Evolutionary conservation across 2,329 filamentous ascomycete species (phyloP).

Genomic region (Colletotrichum liriopes): DNA sequence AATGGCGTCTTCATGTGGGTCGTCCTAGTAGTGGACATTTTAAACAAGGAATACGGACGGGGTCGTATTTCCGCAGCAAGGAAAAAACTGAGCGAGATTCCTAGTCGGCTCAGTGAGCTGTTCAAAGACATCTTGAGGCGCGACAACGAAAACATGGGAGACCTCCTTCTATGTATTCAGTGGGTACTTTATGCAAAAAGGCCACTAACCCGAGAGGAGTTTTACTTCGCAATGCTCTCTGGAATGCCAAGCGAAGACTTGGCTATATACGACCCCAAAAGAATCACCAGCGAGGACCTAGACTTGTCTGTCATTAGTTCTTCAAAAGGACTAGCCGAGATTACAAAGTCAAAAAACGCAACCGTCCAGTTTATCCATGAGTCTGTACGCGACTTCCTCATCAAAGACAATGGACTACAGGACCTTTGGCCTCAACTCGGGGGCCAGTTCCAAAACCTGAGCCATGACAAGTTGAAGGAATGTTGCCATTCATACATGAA

Average conservation of each 20-base stretch:
- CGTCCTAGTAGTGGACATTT: conserved; percentile 57
- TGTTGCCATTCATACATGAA: conserved; percentile 58
- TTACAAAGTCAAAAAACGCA: conserved; percentile 47
- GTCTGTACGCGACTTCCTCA: conserved; percentile 64
- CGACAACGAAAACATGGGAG: conserved; percentile 55
- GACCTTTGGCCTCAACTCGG: conserved; percentile 52
- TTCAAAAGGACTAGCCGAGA: conserved; percentile 64
- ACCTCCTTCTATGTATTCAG: conserved; percentile 57
- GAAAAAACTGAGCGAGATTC: conserved; percentile 54
- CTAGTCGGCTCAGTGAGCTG: conserved; percentile 53
- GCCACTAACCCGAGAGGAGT: conserved; percentile 54
- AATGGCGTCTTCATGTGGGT: conserved; percentile 62
- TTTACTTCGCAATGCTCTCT: conserved; percentile 51
- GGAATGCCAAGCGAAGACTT: neutral
- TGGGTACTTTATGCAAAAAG: conserved; percentile 60
- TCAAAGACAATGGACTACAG: conserved; percentile 52
- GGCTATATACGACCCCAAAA: conserved; percentile 46
- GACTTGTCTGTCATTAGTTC: conserved; percentile 53
- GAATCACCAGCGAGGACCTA: conserved; percentile 47
- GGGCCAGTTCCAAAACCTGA: conserved; percentile 50
- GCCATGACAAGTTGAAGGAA: conserved; percentile 61
- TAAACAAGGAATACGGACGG: conserved; percentile 53
- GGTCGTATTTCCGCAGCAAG: conserved; percentile 48
- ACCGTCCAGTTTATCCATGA: conserved; percentile 68
- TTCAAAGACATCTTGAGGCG: conserved; percentile 60